Conservation (phyloP, 2,329 filamentous ascomycete genomes). For the Scopulariopsis brevicaulis region DNA sequence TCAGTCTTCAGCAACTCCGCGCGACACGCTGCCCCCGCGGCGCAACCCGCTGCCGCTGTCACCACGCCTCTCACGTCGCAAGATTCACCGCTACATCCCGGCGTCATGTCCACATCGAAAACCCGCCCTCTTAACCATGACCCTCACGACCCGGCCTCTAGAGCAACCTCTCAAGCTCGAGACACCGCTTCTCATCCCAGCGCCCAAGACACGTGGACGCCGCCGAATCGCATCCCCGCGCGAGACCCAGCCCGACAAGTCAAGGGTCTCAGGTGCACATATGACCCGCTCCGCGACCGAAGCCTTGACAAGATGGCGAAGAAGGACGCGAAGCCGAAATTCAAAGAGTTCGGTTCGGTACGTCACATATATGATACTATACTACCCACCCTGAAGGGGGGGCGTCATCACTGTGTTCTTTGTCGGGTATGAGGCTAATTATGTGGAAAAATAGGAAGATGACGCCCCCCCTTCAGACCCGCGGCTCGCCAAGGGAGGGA, state of each 20-base stretch:
- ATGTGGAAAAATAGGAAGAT: conserved; percentile 54
- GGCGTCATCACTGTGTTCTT: conserved; percentile 44
- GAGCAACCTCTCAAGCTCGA: background rate
- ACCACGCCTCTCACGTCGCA: conserved; percentile 37
- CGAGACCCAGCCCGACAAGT: conserved; percentile 43
- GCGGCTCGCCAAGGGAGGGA: conserved; percentile 60
- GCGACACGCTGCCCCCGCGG: conserved; percentile 27
- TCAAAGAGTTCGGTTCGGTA: conserved; percentile 56
- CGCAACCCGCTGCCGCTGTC: conserved; percentile 26
- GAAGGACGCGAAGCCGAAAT: conserved; percentile 47
- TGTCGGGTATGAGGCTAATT: conserved; percentile 46
- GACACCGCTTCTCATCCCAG: background rate
- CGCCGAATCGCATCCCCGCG: conserved; percentile 34
- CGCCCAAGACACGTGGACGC: conserved; percentile 17
- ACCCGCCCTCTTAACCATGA: background rate
- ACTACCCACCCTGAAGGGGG: conserved; percentile 25
- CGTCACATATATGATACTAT: conserved; percentile 32
- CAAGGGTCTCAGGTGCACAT: conserved; percentile 46
- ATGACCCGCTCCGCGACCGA: conserved; percentile 48
- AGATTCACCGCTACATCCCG: conserved; percentile 31
- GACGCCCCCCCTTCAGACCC: conserved; percentile 72
- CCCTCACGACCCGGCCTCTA: background rate
- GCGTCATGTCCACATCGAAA: background rate
- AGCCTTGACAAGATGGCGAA: conserved; percentile 35
- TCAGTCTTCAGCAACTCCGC: conserved; percentile 54